Percentiles rank a stretch among this genome's conserved stretches.
Conservation (phyloP, 1,139 yeast species). For the Arxiozyma telluris region DNA sequence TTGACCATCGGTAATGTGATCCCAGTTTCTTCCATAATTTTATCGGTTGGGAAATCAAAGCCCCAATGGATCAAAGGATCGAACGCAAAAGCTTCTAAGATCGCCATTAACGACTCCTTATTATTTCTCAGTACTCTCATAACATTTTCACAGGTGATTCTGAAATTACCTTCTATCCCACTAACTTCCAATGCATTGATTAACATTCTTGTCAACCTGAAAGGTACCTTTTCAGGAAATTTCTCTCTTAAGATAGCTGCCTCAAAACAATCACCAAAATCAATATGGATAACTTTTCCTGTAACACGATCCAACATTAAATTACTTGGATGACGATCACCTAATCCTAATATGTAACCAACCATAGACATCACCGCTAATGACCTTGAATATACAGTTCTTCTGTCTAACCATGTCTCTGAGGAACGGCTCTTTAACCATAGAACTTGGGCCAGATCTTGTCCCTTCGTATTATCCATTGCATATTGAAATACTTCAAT, state of each 20-base stretch:
- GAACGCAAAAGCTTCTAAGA: conserved; percentile 94
- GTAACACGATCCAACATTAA: conserved; percentile 89
- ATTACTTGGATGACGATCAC: conserved; percentile 97
- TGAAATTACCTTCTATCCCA: conserved; percentile 95
- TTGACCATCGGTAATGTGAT: conserved; percentile 56
- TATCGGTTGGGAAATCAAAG: conserved; percentile 80
- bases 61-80: conserved; percentile 99
- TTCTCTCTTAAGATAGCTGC: conserved; percentile 95
- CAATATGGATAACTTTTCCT: conserved; percentile 94
- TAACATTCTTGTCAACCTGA: conserved; percentile 91
- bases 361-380: conserved; percentile 98
- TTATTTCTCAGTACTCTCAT: conserved; percentile 91
- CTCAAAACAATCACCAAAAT: conserved; percentile 98
- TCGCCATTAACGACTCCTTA: conserved; percentile 95
- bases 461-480: conserved; percentile 90
- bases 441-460: conserved; percentile 86
- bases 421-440: conserved; percentile 96
- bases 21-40: conserved; percentile 66
- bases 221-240: conserved; percentile 97
- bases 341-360: conserved; percentile 90
- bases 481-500: conserved; percentile 97
- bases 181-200: conserved; percentile 99
- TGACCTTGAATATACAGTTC: conserved; percentile 92
- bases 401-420: conserved; percentile 95
- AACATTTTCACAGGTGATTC: conserved; percentile 94